Base-by-base conservation (phyloP, 768 basidiomycete genomes). In the Dacryopinax spathularia region DNA sequence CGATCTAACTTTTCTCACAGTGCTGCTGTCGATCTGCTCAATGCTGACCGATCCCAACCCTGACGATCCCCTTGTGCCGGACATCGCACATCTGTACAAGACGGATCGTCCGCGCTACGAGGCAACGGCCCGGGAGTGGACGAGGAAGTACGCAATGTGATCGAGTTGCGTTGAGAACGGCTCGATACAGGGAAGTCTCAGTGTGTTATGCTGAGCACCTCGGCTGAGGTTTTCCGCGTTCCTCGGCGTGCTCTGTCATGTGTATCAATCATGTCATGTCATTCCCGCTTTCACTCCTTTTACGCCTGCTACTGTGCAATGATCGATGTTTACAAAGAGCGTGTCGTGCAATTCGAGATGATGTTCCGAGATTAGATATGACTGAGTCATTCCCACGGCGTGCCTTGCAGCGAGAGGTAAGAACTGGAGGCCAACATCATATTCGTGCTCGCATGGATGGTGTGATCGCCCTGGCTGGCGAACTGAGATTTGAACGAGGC, bases 21-120 rank as follows among this genome's bases (percentile, higher is more conserved):
- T 99, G 37, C 75, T 99, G 33, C 82, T 98, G 70, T 96, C 94
- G 72, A 97, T 99, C 75, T 98, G 95, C 74, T 99, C 96, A 70
- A 94, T 98, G 91, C 77, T 99, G 72, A 99, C 95, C 60, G 96
- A 99, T 75, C 96, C 96, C 67, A 99, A 98, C 78, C 95, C 95
- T 63, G 96, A 99, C 76, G 96, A 99, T 73, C 96, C 96, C 2
- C 80, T 98, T 75, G 95, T 98, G 60, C 96, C 96, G 62, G 96
- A 99, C 72, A 97, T 98, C 68, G 96, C 96, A 63, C 91, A 95
- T 76, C 73, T 97, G 69, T 99, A 99, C 86, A 99, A 98, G 91
- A 97, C 94, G 35, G 96, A 99, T 78, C 85, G 95, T 69, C 78
- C 89, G 67, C 86, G 94, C 71, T 99, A 99, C 73, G 96, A 98